Percentiles rank a stretch among this genome's conserved stretches.
phyloP scores from a whole-genome alignment of 2,329 filamentous ascomycete species.

The Colletotrichum sp. region DNA sequence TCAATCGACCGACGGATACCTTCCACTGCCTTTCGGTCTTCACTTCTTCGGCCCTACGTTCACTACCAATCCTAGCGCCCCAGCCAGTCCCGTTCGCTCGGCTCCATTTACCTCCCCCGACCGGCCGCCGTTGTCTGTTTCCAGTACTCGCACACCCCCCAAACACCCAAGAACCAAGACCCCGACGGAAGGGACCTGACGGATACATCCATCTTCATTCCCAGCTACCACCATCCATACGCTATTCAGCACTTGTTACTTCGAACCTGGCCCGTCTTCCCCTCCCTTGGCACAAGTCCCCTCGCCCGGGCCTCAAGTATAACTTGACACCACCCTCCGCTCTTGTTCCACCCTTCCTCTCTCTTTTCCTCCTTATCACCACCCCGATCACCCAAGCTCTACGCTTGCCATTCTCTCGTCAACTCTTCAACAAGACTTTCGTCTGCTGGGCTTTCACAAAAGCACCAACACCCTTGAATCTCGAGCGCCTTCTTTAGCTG shows the following conservation, averaged over 20 bases:
- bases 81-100: conserved; percentile 16
- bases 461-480: conserved; percentile 6
- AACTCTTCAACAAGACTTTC: background rate
- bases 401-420: conserved; percentile 12
- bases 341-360: background rate
- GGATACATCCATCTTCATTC: background rate
- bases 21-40: conserved; percentile 7
- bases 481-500: conserved; percentile 9
- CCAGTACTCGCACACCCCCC: background rate
- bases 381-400: conserved; percentile 19
- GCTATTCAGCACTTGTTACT: background rate
- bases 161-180: background rate
- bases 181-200: background rate
- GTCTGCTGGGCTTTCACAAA: conserved; percentile 11
- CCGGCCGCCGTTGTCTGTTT: background rate
- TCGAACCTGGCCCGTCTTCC: background rate
- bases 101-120: conserved; percentile 10
- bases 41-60: conserved; percentile 18
- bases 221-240: background rate
- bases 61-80: background rate
- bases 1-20: background rate
- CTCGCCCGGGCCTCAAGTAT: conserved; percentile 3
- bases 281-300: conserved; percentile 10
- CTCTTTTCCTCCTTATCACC: conserved; percentile 5
- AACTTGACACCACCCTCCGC: conserved; percentile 15